Conservation (phyloP, 2,329 filamentous ascomycete genomes). For the Monascus ruber region DNA sequence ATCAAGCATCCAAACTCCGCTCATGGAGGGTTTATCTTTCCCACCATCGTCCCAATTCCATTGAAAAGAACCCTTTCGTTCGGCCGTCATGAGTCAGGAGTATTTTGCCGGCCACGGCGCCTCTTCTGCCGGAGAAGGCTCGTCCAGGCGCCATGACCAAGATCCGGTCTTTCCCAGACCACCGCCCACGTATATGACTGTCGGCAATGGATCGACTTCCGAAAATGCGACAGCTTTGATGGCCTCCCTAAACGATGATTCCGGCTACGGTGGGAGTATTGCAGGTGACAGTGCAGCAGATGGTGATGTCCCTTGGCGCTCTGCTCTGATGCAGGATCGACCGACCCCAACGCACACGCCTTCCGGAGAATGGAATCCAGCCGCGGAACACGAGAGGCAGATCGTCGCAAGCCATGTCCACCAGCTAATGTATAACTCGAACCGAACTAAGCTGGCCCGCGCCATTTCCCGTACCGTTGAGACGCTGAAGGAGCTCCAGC, state of each 20-base stretch:
- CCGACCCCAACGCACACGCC: conserved; percentile 47
- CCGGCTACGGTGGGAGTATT: conserved; percentile 79
- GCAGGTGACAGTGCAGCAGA: conserved; percentile 48
- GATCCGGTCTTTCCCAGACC: conserved; percentile 18
- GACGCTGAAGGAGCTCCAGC: conserved; percentile 67
- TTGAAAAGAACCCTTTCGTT: conserved; percentile 1
- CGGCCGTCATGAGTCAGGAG: conserved; percentile 31
- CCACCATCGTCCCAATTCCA: conserved; percentile 1
- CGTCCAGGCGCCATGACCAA: conserved; percentile 20
- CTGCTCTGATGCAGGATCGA: conserved; percentile 45
- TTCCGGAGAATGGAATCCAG: conserved; percentile 37
- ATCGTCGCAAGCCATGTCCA: conserved; percentile 72
- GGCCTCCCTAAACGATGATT: conserved; percentile 73
- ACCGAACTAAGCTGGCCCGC: conserved; percentile 73
- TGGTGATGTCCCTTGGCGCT: conserved; percentile 40
- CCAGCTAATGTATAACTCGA: conserved; percentile 90
- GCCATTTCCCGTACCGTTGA: conserved; percentile 82
- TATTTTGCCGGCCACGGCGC: conserved; percentile 25
- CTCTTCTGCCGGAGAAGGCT: conserved; percentile 25
- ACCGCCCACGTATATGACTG: conserved; percentile 68
- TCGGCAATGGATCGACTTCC: conserved; percentile 70
- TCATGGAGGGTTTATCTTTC: conserved; percentile 6
- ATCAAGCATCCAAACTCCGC: background rate
- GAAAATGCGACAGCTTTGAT: conserved; percentile 72
- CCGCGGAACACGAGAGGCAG: conserved; percentile 52